Conservation (phyloP, 176 grass and related monocot genomes). For the Oryza glumipatula region DNA sequence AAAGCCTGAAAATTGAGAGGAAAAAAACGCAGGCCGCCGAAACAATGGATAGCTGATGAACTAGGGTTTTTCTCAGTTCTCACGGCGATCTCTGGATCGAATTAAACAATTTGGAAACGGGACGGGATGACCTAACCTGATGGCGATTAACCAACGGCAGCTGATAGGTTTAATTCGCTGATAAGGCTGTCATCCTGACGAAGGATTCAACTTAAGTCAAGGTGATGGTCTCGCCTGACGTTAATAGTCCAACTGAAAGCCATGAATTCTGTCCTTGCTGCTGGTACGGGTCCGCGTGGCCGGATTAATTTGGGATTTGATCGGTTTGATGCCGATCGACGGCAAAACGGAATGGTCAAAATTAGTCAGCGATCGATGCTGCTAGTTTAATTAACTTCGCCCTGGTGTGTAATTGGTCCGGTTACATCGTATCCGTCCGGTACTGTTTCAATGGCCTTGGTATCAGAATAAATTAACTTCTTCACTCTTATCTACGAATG, state of each 20-base stretch:
- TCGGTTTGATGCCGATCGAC: neutral
- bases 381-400: too few species aligned
- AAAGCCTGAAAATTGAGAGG: too few species aligned
- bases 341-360: neutral
- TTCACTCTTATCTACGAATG: too few species aligned
- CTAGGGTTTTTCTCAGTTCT: constrained; percentile 1
- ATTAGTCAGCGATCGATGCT: neutral
- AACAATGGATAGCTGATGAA: neutral
- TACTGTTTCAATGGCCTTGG: too few species aligned
- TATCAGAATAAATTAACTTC: too few species aligned
- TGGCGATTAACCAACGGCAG: too few species aligned
- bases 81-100: neutral
- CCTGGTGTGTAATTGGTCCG: too few species aligned
- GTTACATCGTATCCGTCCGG: too few species aligned
- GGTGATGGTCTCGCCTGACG: constrained; percentile 16
- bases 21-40: neutral
- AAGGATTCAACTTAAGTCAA: neutral
- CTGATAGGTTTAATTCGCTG: too few species aligned
- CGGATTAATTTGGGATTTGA: neutral
- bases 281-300: neutral
- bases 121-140: too few species aligned
- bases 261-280: neutral
- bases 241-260: neutral
- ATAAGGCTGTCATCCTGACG: neutral
- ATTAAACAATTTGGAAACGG: too few species aligned